Base-by-base conservation (phyloP, 2,329 filamentous ascomycete species). In the Grosmannia huntii region DNA sequence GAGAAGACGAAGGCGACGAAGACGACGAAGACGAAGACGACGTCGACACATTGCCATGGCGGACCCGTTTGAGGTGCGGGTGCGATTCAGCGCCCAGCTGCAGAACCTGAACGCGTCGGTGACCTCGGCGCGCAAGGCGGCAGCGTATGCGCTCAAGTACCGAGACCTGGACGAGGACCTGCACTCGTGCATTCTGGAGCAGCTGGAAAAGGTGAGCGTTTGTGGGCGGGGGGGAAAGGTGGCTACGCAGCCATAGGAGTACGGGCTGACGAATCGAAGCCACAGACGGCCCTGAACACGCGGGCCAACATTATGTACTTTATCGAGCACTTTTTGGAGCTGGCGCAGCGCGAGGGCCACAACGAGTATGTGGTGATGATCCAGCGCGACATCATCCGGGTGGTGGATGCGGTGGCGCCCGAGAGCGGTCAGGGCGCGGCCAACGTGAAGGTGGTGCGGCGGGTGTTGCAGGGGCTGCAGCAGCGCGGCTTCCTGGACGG, bases 251-350 rank as follows among this genome's bases (percentile, higher is more conserved):
- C n/a, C n/a, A n/a, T n/a, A n/a, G n/a, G n/a, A n/a, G n/a, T n/a
- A n/a, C n/a, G n/a, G n/a, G n/a, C 36, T 38, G 36, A 38, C 36
- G n/a, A 16, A 4, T 2, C 36, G 36, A 16, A 38, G 36, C 36
- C 36, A 14, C 36, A 91, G 82, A 95, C 89, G 64, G 92, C 89
- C 64, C 95, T 99, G 87, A 99, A 99, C 72, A 95, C 86, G 56
- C 82, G 92, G 61, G 95, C 94, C 60, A 99, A 99, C 70, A 97
- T 99, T 70, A 95, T 99, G 87, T 99, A 95, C 73, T 99, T 99
- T 72, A 87, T 99, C 68, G 92, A 97, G 68, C 87, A 92, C 65
- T 89, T 99, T 64, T 88, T 95, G 68, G 92, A 97, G 68, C 79
- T 90, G 73, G 88, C 90, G 25, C 80, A 83, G 62, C 87, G 84